Evolutionary conservation across 495 filamentous ascomycete genomes (phyloP).

Genomic region (Peziza echinospora): DNA sequence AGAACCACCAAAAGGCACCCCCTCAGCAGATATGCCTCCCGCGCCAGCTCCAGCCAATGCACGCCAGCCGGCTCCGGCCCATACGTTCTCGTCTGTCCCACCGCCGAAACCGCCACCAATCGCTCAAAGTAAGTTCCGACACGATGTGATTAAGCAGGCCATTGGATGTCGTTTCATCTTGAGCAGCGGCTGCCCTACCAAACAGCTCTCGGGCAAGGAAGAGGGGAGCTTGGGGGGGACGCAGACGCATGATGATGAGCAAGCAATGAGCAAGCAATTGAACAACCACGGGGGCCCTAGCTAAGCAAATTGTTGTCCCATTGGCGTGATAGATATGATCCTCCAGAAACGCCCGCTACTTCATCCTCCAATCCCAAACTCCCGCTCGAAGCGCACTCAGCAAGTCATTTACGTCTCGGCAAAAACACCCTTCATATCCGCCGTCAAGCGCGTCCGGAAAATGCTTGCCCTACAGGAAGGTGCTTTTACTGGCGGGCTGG

Average conservation of each 20-base stretch:
- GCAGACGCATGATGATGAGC: no score
- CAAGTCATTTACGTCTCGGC: conserved; percentile 65
- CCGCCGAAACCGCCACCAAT: neutral
- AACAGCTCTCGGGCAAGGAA: no score
- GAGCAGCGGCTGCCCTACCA: no score
- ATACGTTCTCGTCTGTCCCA: neutral
- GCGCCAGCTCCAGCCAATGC: neutral
- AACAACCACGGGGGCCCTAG: no score
- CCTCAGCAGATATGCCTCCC: no score
- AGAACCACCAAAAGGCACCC: no score
- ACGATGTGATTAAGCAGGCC: no score
- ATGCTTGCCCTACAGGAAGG: conserved; percentile 31
- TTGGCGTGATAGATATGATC: conserved; percentile 27
- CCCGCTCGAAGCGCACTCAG: conserved; percentile 27
- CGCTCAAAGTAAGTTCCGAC: neutral
- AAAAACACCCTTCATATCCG: conserved; percentile 55
- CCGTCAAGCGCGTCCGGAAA: conserved; percentile 57
- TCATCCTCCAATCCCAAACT: conserved; percentile 40
- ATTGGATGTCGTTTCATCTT: no score
- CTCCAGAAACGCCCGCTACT: conserved; percentile 50
- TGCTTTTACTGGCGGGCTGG: neutral
- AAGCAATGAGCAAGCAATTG: no score
- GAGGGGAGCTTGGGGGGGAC: no score
- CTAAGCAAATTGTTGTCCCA: no score
- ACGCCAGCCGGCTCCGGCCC: neutral